Base-by-base conservation (phyloP, 1,284 basidiomycete genomes). In the Athelia psychrophila region DNA sequence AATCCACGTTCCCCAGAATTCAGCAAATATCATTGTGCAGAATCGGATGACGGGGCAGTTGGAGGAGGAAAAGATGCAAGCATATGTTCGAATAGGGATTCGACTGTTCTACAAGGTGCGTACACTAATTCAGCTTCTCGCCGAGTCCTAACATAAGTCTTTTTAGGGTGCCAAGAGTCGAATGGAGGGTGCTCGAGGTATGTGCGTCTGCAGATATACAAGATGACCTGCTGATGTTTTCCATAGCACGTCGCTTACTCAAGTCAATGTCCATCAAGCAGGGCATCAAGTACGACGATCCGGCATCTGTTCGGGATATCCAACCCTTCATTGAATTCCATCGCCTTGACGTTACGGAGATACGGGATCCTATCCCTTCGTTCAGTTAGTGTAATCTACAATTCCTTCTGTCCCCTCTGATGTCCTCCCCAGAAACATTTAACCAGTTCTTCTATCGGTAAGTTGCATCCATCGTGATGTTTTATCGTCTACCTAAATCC, bases 11-110 rank as follows among this genome's bases (percentile, higher is more conserved):
- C 15, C 50, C n/a, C 57, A 92, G 90, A 92, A 95, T 62, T 93
- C 89, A 48, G 96, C 95, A 48, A 98, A 98, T 66, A 97, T 98
- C 57, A 92, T 98, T 54, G 93, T 97, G 0, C 94, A 97, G 72
- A 93, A 97, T 66, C 78, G 95, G 13, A 67, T 83, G 62, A 95
- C 93, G 1, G 96, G 97, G 0, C 91, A 94, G 67, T 67, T 98
- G 54, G 88, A 96, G 62, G 97, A 99, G 70, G 97, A 99, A 72
- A 98, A 98, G 76, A 97, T 96, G 89, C 89, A 95, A 65, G 91
- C 95, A 2, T 98, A 98, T 64, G 93, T 98, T 0, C 76, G 95
- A 35, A 71, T 98, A 18, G 95, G 95, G 10, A 98, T 98, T 62
- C 78, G 95, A 16, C 67, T 98, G 52, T 69, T 98, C 52, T 98